Evolutionary conservation across 2,329 filamentous ascomycete genomes (phyloP).

Genomic region (Apiospora koreana): DNA sequence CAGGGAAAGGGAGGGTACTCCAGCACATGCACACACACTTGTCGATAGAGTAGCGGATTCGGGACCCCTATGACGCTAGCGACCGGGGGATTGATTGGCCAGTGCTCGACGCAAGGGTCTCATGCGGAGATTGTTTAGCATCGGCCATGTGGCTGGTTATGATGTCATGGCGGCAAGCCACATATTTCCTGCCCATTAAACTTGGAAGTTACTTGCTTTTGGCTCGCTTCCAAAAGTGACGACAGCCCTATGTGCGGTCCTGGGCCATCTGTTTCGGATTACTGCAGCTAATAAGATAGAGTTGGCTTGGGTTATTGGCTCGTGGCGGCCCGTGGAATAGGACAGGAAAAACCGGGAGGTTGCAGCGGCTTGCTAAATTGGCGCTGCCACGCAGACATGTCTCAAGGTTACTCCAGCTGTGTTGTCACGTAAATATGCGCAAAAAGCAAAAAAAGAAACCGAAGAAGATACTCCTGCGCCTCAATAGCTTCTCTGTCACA

Average conservation of each 20-base stretch:
- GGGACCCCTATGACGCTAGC: conserved; percentile 1
- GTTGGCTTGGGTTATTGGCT: background rate
- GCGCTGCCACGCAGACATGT: background rate
- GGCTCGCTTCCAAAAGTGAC: background rate
- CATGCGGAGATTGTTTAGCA: no score
- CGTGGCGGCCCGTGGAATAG: background rate
- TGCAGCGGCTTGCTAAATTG: conserved; percentile 6
- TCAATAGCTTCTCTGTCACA: no score
- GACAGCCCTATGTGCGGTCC: background rate
- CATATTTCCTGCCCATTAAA: background rate
- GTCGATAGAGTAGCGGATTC: background rate
- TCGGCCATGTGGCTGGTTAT: conserved; percentile 4
- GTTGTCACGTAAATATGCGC: no score
- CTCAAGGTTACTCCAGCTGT: background rate
- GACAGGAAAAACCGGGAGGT: background rate
- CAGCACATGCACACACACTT: background rate
- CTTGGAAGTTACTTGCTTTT: background rate
- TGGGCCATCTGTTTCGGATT: background rate
- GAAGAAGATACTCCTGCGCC: no score
- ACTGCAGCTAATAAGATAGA: background rate
- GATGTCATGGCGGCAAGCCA: conserved; percentile 9
- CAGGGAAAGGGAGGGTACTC: background rate
- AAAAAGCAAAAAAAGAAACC: background rate
- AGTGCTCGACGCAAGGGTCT: background rate
- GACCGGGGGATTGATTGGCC: background rate